Evolutionary conservation across 176 grass and related monocot species (phyloP).

Genomic region (Leersia perrieri): DNA sequence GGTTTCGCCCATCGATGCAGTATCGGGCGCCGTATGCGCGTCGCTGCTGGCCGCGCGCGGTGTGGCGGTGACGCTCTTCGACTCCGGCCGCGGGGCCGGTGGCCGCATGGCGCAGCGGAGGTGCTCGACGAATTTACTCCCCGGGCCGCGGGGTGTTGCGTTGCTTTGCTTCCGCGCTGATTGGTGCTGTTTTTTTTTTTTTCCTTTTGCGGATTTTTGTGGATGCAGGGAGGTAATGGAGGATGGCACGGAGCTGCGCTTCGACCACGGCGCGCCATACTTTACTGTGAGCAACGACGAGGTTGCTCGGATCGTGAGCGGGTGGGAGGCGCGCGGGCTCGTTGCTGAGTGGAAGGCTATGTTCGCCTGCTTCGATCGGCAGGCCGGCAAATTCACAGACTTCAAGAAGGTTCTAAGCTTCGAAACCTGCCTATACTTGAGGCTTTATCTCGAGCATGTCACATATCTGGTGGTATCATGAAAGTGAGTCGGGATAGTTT

Average conservation of each 20-base stretch:
- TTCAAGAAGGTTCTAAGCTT: slow-evolving; percentile 47
- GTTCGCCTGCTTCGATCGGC: slow-evolving; percentile 63
- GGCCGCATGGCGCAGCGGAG: slow-evolving; percentile 89
- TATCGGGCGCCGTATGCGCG: slow-evolving; percentile 83
- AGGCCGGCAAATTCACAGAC: slow-evolving; percentile 55
- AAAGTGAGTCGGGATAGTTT: background rate
- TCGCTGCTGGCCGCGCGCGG: slow-evolving; percentile 75
- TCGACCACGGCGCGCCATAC: slow-evolving; percentile 89
- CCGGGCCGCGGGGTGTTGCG: background rate
- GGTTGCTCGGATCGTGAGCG: slow-evolving; percentile 54
- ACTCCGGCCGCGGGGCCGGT: slow-evolving; percentile 77
- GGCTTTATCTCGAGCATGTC: background rate
- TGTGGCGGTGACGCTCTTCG: slow-evolving; percentile 75
- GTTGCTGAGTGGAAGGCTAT: slow-evolving; percentile 75
- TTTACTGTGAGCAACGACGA: slow-evolving; percentile 69
- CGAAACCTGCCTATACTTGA: background rate
- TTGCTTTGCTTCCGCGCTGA: slow-evolving; percentile 7
- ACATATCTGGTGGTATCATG: background rate
- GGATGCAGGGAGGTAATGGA: slow-evolving; percentile 56
- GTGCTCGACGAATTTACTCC: slow-evolving; percentile 39
- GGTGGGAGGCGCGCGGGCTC: slow-evolving; percentile 68
- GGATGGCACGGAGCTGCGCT: slow-evolving; percentile 70
- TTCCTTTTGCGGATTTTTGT: background rate
- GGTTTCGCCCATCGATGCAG: slow-evolving; percentile 34
- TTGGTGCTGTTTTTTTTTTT: background rate